Evolutionary conservation across 108 stramenopile genomes (phyloP).

Genomic region (Cyclotella sp.): DNA sequence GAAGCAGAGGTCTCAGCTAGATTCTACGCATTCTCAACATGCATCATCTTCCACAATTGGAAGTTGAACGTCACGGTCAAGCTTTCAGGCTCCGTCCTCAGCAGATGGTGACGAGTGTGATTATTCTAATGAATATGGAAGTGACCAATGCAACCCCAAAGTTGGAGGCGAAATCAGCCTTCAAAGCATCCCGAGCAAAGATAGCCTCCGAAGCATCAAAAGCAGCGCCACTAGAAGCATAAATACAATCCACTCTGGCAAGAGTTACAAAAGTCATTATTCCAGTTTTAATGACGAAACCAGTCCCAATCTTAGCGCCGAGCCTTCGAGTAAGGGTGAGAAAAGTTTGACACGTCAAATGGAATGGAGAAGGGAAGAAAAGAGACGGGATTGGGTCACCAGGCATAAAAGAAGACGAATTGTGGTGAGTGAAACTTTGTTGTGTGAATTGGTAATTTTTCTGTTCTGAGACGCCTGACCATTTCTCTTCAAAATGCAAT

Average conservation of each 20-base stretch:
- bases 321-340: not conserved
- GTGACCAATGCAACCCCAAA: too few relatives aligned
- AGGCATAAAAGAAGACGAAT: conserved; percentile 9
- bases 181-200: not conserved
- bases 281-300: not conserved
- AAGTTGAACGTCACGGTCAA: too few relatives aligned
- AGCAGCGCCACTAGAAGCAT: conserved; percentile 5
- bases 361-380: conserved; percentile 22
- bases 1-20: too few relatives aligned
- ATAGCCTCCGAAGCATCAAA: conserved; percentile 6
- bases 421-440: conserved; percentile 3
- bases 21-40: too few relatives aligned
- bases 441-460: not conserved
- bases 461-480: too few relatives aligned
- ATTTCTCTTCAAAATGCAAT: too few relatives aligned
- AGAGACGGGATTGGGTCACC: conserved; percentile 9
- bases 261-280: conserved; percentile 10
- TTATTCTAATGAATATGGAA: too few relatives aligned
- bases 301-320: too few relatives aligned
- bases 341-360: conserved; percentile 4
- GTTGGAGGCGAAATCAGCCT: not conserved
- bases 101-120: too few relatives aligned
- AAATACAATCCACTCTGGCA: conserved; percentile 3
- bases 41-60: too few relatives aligned
- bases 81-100: not conserved